A percentile compares a stretch with the other conserved stretches of the same genome.
Evolutionary conservation across 83 land plant genomes (phyloP).

Genomic region (Thuja plicata): DNA sequence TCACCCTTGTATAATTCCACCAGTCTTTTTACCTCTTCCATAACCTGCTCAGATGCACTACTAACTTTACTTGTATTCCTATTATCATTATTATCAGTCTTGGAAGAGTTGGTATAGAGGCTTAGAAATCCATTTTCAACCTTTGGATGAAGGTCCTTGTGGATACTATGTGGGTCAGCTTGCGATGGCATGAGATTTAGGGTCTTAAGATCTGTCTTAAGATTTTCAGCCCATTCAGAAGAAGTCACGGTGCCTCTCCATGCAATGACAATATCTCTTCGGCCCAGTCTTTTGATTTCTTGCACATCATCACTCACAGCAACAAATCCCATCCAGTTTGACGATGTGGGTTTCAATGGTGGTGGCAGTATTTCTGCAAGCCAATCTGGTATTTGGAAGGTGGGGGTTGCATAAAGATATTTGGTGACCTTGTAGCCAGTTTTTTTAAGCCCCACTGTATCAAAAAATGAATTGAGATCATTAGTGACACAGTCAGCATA

Average conservation of each 20-base stretch:
- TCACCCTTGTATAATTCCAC: conserved; percentile 4
- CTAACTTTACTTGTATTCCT: background rate
- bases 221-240: background rate
- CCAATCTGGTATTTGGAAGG: background rate
- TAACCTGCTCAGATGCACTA: background rate
- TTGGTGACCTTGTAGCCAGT: conserved; percentile 2
- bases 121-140: background rate
- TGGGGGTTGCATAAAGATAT: background rate
- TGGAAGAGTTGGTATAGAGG: conserved; percentile 13
- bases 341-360: no score
- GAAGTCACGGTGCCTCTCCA: background rate
- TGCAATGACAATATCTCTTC: conserved; percentile 3
- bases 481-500: conserved; percentile 3
- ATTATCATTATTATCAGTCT: background rate
- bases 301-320: background rate
- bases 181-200: background rate
- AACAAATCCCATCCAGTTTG: background rate
- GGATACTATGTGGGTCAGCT: no score
- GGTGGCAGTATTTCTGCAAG: no score
- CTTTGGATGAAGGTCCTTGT: background rate
- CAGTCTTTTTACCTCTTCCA: background rate
- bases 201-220: background rate
- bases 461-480: background rate
- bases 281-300: background rate
- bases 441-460: no score